Evolutionary conservation across 805 yeast genomes (phyloP).

Genomic region (Lipomyces starkeyi): DNA sequence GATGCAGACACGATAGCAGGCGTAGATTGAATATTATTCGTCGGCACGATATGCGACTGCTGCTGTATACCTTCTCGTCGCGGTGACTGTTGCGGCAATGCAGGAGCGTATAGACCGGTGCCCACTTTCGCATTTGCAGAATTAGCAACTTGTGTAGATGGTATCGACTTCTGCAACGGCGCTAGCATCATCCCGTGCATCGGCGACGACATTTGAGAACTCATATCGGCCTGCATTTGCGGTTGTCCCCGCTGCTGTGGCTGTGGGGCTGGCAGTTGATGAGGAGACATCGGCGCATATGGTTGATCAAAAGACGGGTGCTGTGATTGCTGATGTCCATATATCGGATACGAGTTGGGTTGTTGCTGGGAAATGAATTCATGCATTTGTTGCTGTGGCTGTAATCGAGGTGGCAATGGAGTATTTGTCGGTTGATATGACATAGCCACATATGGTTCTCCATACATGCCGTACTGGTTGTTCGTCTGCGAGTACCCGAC

Average conservation of each 20-base stretch:
- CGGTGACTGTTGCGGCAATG: background rate
- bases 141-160: background rate
- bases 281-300: constrained; percentile 3
- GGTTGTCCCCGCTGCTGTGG: constrained; percentile 5
- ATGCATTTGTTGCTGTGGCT: constrained; percentile 11
- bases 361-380: constrained; percentile 3
- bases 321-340: constrained; percentile 14
- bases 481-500: background rate
- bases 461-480: constrained; percentile 1
- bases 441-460: background rate
- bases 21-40: constrained; percentile 6
- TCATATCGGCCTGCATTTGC: background rate
- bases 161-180: background rate
- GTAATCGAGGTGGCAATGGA: background rate
- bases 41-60: constrained; percentile 12
- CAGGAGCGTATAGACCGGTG: constrained; percentile 8
- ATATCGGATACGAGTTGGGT: constrained; percentile 1
- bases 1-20: background rate
- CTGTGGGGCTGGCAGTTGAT: background rate
- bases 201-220: background rate
- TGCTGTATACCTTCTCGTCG: background rate
- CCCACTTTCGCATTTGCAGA: background rate
- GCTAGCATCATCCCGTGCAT: no score
- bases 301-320: background rate
- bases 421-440: background rate